Conservation (phyloP, 2,329 filamentous ascomycete genomes). For the Verticillium klebahnii region DNA sequence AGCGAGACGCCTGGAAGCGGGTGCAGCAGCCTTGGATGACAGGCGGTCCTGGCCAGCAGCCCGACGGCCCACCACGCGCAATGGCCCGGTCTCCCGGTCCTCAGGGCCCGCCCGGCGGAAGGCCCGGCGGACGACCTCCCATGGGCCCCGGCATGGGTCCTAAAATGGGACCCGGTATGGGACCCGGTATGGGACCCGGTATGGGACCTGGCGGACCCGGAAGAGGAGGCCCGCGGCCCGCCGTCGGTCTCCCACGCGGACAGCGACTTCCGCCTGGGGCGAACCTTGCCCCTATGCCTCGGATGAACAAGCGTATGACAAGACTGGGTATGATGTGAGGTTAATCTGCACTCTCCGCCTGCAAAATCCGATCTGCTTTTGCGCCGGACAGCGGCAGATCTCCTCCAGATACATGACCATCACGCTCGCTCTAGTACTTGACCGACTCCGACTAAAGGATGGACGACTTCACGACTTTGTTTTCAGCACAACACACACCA, state of each 20-base stretch:
- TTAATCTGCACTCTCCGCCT: background rate
- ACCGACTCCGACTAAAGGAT: background rate
- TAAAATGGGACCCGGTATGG: conserved; percentile 13
- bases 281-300: conserved; percentile 29
- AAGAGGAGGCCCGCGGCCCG: conserved; percentile 10
- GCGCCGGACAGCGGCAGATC: no score
- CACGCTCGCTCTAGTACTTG: background rate
- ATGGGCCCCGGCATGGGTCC: conserved; percentile 8
- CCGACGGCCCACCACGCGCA: conserved; percentile 12
- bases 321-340: conserved; percentile 52
- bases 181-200: conserved; percentile 12
- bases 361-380: background rate
- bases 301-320: conserved; percentile 60
- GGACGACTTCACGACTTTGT: conserved; percentile 1
- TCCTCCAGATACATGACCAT: background rate
- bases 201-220: conserved; percentile 15
- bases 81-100: conserved; percentile 8
- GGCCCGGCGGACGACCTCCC: conserved; percentile 1
- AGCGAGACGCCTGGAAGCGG: conserved; percentile 70
- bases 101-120: conserved; percentile 8
- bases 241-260: conserved; percentile 11
- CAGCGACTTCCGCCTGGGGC: conserved; percentile 12
- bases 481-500: conserved; percentile 6
- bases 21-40: conserved; percentile 32
- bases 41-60: conserved; percentile 8